Evolutionary conservation across 139 green algal genomes (phyloP), one percentile per base, ranked within the genome.

Genomic region (Micractinium conductrix): DNA sequence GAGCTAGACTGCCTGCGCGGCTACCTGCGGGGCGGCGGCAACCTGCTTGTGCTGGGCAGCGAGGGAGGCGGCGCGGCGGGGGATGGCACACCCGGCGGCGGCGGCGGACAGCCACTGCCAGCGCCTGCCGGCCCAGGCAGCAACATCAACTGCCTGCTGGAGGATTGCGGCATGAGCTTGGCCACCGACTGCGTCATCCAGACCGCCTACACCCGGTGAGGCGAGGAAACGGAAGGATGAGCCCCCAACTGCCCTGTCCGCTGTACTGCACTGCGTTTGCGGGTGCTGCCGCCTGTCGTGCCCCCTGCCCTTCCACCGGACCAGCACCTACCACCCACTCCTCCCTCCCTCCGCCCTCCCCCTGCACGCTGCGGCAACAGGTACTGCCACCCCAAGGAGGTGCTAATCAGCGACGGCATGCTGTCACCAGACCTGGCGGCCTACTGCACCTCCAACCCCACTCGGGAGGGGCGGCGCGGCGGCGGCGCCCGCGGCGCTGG

Each of bases 301-400:
- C n/a, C n/a, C n/a, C n/a, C n/a, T n/a, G n/a, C n/a, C n/a, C n/a
- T n/a, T n/a, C n/a, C n/a, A n/a, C n/a, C n/a, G n/a, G n/a, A n/a
- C n/a, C 48, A 22, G 45, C 74, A 63, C 60, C 37, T n/a, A n/a
- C n/a, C n/a, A n/a, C n/a, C n/a, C n/a, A n/a, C n/a, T n/a, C n/a
- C n/a, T n/a, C n/a, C n/a, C n/a, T n/a, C n/a, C n/a, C n/a, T n/a
- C n/a, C n/a, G n/a, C n/a, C n/a, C n/a, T 33, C 9, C 26, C 28
- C 38, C 30, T 63, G 55, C 63, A 43, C 8, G n/a, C 21, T 68
- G 35, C 88, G n/a, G n/a, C n/a, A n/a, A n/a, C n/a, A 96, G 96
- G 87, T 98, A 97, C 90, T 71, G 93, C 45, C 95, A 98, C 86
- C 95, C 95, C 24, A 97, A 97, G 86, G 89, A 96, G 81, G 93